Base-by-base conservation (phyloP, 441 rosid species). In the Erodium texanum region DNA sequence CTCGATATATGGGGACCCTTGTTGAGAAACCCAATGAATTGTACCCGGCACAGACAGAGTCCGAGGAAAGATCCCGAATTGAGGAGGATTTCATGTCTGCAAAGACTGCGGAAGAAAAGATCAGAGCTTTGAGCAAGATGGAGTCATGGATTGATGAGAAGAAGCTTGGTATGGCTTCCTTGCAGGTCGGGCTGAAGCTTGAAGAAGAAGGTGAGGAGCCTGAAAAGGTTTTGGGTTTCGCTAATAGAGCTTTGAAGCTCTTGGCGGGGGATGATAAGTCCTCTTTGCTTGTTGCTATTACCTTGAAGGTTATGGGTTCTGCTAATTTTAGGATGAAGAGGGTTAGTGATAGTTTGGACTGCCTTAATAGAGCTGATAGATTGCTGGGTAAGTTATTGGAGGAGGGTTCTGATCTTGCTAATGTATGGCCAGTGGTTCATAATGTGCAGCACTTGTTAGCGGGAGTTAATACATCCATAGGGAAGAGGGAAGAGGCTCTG, bases 401-500 rank as follows among this genome's bases (percentile, higher is more conserved):
- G 41, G 93, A 83, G 64, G 88, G 79, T 52, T 45, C 54, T 12
- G 54, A 45, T 62, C 73, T 74, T 4, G 90, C 87, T 43, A 91
- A 87, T 27, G 76, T 89, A 62, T 80, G 83, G 74, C 92, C 97
- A 0, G 87, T 91, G 72, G 50, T 80, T 72, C 95, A 88, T 45
- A 93, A 95, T 0, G 97, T 91, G 78, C 84, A 87, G 58, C 89
- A 87, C 24, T 94, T 84, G 83, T 82, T 91, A 69, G 88, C 92
- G 0, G 88, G 87, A 72, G 96, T 86, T 50, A 89, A 93, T 78
- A 87, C 91, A 0, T 95, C 96, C 1, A 85, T 89, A 86, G 99
- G 97, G 19, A 85, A 97, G 76, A 71, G 95, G 68, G 99, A 93
- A 75, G 99, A 91, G 78, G 99, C 96, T 65, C 71, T 93, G 27